Evolutionary conservation across 2,329 filamentous ascomycete genomes (phyloP).

Genomic region (Coniella vitis): DNA sequence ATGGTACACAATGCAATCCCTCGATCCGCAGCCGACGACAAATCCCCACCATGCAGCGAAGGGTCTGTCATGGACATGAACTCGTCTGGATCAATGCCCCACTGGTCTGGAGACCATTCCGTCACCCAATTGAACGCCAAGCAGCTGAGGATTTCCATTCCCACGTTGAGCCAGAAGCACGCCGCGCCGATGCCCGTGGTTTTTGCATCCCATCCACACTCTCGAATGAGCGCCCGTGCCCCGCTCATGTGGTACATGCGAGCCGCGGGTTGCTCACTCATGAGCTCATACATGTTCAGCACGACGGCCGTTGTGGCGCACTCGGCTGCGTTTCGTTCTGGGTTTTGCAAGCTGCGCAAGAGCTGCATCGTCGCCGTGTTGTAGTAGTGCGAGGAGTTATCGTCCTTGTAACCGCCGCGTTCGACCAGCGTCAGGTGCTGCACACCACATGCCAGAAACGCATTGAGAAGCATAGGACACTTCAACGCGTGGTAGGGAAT

Average conservation of each 20-base stretch:
- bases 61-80: constrained; percentile 16
- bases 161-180: constrained; percentile 92
- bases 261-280: constrained; percentile 72
- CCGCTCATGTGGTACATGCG: constrained; percentile 88
- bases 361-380: constrained; percentile 77
- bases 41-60: constrained; percentile 1
- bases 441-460: constrained; percentile 81
- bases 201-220: constrained; percentile 80
- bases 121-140: constrained; percentile 81
- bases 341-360: constrained; percentile 71
- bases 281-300: constrained; percentile 87
- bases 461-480: constrained; percentile 83
- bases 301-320: constrained; percentile 85
- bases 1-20: constrained; percentile 13
- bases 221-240: constrained; percentile 76
- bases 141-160: constrained; percentile 84
- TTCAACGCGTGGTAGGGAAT: constrained; percentile 77
- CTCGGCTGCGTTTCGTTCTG: constrained; percentile 73
- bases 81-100: constrained; percentile 71
- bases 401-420: constrained; percentile 57
- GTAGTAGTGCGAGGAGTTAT: constrained; percentile 77
- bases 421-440: constrained; percentile 71
- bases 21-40: constrained; percentile 8
- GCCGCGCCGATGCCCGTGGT: constrained; percentile 74
- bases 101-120: constrained; percentile 83